A percentile compares a stretch with the other conserved stretches of the same genome.
These are phyloP conservation scores for Heterobasidion parviporum DNA, from an alignment of 1,284 basidiomycete species.

Conservation along the genomic window DNA sequence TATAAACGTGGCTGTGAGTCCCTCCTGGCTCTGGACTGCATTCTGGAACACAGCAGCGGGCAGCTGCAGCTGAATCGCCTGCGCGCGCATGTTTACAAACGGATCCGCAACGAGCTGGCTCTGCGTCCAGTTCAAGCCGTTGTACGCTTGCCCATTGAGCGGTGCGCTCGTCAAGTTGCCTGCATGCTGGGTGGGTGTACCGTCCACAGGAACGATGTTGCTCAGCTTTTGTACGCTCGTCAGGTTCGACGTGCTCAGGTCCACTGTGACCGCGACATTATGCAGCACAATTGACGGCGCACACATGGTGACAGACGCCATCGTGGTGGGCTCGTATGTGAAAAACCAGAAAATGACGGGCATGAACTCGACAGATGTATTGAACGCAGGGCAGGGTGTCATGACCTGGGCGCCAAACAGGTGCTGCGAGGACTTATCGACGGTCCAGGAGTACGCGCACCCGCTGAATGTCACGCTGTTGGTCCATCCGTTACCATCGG, in stretches of 20 bases:
- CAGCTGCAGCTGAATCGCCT: conserved; percentile 36
- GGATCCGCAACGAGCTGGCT: conserved; percentile 24
- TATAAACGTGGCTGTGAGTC: conserved; percentile 29
- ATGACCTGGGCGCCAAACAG: conserved; percentile 28
- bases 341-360: conserved; percentile 54
- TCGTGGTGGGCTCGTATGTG: conserved; percentile 27
- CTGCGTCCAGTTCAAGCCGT: conserved; percentile 37
- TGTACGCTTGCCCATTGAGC: conserved; percentile 37
- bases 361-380: conserved; percentile 19
- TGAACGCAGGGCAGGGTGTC: conserved; percentile 5
- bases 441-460: conserved; percentile 31
- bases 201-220: conserved; percentile 17
- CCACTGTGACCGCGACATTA: conserved; percentile 24
- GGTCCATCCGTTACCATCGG: conserved; percentile 28
- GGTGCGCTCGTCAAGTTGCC: conserved; percentile 35
- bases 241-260: conserved; percentile 18
- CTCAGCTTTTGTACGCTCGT: conserved; percentile 30
- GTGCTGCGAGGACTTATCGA: conserved; percentile 27
- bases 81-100: conserved; percentile 23
- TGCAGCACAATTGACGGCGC: conserved; percentile 30
- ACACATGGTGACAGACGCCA: conserved; percentile 37
- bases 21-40: conserved; percentile 27
- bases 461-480: conserved; percentile 30
- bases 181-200: conserved; percentile 27
- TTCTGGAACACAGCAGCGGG: conserved; percentile 42